Evolutionary conservation across 2,329 filamentous ascomycete genomes (phyloP).

Genomic region (Stromatinia cepivora): DNA sequence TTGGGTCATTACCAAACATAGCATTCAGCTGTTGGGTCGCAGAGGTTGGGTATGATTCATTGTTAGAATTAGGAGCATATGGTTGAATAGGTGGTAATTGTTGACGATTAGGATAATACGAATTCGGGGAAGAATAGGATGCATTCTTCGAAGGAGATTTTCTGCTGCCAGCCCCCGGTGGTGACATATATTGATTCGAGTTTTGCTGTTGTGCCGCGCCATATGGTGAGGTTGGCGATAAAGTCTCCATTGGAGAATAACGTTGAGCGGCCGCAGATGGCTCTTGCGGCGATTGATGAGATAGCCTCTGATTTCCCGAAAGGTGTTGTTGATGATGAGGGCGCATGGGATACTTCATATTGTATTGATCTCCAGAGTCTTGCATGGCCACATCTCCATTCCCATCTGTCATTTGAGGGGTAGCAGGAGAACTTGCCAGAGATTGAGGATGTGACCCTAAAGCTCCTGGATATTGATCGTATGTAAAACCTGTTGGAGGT

Average conservation of each 20-base stretch:
- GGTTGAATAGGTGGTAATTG: constrained; percentile 74
- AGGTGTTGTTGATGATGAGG: constrained; percentile 75
- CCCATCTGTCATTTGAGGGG: constrained; percentile 64
- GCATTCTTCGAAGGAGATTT: constrained; percentile 76
- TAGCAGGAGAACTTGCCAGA: constrained; percentile 59
- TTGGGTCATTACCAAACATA: constrained; percentile 57
- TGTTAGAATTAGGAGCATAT: constrained; percentile 63
- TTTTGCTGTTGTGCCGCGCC: constrained; percentile 56
- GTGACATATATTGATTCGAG: constrained; percentile 49
- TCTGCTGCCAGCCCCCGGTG: constrained; percentile 53
- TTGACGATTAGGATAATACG: constrained; percentile 58
- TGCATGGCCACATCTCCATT: constrained; percentile 84
- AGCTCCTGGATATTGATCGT: constrained; percentile 63
- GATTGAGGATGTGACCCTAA: constrained; percentile 49
- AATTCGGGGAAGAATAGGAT: constrained; percentile 57
- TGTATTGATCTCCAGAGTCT: constrained; percentile 76
- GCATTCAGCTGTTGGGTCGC: constrained; percentile 71
- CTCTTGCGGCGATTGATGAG: constrained; percentile 70
- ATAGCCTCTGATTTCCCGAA: constrained; percentile 53
- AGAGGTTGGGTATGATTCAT: constrained; percentile 71
- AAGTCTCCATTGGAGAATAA: constrained; percentile 93
- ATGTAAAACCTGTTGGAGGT: constrained; percentile 62
- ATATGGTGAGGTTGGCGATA: constrained; percentile 81
- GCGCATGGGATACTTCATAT: constrained; percentile 82
- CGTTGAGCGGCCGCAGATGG: constrained; percentile 82